Evolutionary conservation across 139 green algal genomes (phyloP), one percentile per base, ranked within the genome.

Genomic region (Picochlorum sp.): DNA sequence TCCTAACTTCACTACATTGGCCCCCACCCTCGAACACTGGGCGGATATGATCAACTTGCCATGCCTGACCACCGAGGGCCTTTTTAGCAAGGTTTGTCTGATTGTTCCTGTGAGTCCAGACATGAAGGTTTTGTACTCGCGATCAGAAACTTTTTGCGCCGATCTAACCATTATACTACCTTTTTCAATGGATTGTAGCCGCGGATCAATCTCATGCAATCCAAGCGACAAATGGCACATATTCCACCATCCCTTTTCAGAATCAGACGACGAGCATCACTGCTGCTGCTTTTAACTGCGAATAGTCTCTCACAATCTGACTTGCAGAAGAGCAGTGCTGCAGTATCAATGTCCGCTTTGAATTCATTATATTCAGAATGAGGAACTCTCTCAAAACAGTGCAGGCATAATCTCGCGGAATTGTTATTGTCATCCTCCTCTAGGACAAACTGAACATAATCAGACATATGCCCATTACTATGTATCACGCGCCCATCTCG

Each of bases 11-110:
- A 54, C 83, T 81, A 69, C 88, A 96, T 64, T 84, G 61, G 1
- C 90, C 90, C 1, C 90, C 90, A 11, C 90, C 90, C 45, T 63
- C 54, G 69, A 89, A 91, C 24, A 96, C 89, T 1, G 86, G 65
- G 13, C 81, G 41, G 47, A 96, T 86, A 81, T 96, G 89, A 79
- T 96, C 89, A 9, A 85, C 86, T 41, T 95, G 81, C 89, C 89
- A 96, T 6, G 84, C 89, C 49, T 86, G 81, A 34, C 89, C 89
- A 65, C 85, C 79, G 9, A 82, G 68, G 2, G 85, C 76, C 9
- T 60, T 60, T 14, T 86, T 75, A 9, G 79, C 24, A 6, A 70
- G 44, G 6, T 61, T 51, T 41, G 34, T 14, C 2, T 41, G 34
- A 41, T 41, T 41, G 34, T 41, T 41, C 34, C 34, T 41, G 34